Conservation (phyloP, 768 basidiomycete genomes). For the Boletus bicolor region DNA sequence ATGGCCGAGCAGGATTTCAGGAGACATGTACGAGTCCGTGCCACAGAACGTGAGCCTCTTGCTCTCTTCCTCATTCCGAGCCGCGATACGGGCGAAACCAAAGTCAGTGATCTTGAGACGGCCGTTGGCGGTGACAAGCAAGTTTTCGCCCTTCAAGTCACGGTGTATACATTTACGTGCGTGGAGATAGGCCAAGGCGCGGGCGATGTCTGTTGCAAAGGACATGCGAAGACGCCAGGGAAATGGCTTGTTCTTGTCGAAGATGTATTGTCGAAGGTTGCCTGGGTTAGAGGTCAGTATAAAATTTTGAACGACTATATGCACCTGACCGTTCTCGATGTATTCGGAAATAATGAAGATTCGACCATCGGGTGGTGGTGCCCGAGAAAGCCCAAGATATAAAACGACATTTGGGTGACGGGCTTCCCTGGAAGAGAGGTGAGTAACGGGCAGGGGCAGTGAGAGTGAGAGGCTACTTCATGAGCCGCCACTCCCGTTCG, state of each 20-base stretch:
- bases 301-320: background rate
- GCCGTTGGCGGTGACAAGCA: slow-evolving; percentile 92
- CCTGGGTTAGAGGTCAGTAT: slow-evolving; percentile 19
- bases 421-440: slow-evolving; percentile 52
- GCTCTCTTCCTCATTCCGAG: slow-evolving; percentile 85
- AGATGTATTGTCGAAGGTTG: slow-evolving; percentile 89
- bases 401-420: slow-evolving; percentile 91
- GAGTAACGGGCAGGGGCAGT: background rate
- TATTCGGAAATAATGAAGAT: slow-evolving; percentile 96
- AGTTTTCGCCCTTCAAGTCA: slow-evolving; percentile 96
- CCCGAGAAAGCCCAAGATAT: slow-evolving; percentile 85
- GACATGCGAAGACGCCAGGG: slow-evolving; percentile 93
- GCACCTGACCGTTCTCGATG: slow-evolving; percentile 69
- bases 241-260: slow-evolving; percentile 76
- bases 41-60: slow-evolving; percentile 84
- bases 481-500: slow-evolving; percentile 96
- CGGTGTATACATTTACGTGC: slow-evolving; percentile 87
- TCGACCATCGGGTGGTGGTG: slow-evolving; percentile 72
- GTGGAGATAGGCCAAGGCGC: slow-evolving; percentile 96
- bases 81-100: slow-evolving; percentile 93
- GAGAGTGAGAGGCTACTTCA: slow-evolving; percentile 55
- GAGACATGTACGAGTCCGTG: slow-evolving; percentile 96
- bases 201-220: slow-evolving; percentile 91
- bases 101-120: slow-evolving; percentile 99
- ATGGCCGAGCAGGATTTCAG: slow-evolving; percentile 87